Evolutionary conservation across 495 filamentous ascomycete species (phyloP), one percentile per base, ranked within the genome.

Genomic region (Penicillium ucsense): DNA sequence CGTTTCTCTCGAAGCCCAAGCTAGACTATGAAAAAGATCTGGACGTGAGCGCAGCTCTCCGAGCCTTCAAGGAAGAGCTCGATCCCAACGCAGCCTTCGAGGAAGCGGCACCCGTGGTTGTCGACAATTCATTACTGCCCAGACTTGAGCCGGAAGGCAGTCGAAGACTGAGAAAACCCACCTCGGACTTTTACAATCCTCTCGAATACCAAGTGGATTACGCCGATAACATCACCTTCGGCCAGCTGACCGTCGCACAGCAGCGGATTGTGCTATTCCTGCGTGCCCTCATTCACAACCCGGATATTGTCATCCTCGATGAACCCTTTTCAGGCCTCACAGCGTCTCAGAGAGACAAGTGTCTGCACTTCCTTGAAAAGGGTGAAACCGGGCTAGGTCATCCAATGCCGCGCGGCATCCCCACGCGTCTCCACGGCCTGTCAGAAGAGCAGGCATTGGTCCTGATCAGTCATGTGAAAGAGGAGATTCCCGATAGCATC

Each of bases 291-390:
- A 78, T 92, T 53, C 85, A 89, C 51, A 77, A 77, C 45, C 88
- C 89, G 0, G 91, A 96, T 49, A 77, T 98, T 38, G 74, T 97
- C 31, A 85, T 98, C 35, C 77, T 97, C 3, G 92, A 97, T 56
- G 92, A 98, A 64, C 81, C 92, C 0, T 94, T 95, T 56, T 88
- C 86, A 38, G 89, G 91, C 30, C 88, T 98, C 81, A 82, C 90
- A 49, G 80, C 84, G 35, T 73, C 71, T 0, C 78, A 92, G n/a
- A 75, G 89, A 9, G 83, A 94, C 55, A 89, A 86, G 54, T 95
- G 90, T 53, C 70, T 90, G 45, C 61, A 78, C 0, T 92, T 95
- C 57, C 76, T 98, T 7, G 77, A 79, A 11, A 56, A 71, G 11
- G 84, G 84, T 4, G 76, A 84, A 52, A 35, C 31, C 8, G 12